Base-by-base conservation (phyloP, 2,329 filamentous ascomycete genomes). In the Capronia epimyces region DNA sequence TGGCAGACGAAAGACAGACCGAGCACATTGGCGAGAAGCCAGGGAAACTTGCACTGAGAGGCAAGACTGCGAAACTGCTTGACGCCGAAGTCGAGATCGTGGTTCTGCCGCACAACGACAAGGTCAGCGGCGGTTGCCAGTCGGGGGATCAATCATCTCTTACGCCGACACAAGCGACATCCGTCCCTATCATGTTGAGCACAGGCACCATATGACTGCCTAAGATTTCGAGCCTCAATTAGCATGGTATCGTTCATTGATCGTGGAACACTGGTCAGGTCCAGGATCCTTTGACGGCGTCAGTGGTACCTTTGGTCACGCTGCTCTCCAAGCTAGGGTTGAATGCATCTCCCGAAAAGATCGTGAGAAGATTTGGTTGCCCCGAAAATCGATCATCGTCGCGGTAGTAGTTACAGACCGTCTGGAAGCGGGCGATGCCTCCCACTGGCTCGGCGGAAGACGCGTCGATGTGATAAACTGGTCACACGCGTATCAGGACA, bases 311-410 rank as follows among this genome's bases (percentile, higher is more conserved):
- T 71, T 95, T 95, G 2, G 89, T 95, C 27, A 95, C 83, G 15
- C 85, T 87, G 62, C 86, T 91, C 69, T 95, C 89, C 52, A 95
- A 71, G 62, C 87, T 91, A 0, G 90, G 89, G 65, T 95, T 95
- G 70, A 93, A 96, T 8, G 85, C 89, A 75, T 95, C 90, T 31
- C 89, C 89, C 2, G 89, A 95, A 69, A 95, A 96, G 60, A 95
- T 77, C 1, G 87, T 90, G 44, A 94, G 65, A 3, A 89, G 70
- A 32, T 78, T 73, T 1, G 87, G 73, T 64, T 87, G 83, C 15
- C 71, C 80, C 43, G 74, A 66, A 65, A 80, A 93, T 43, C 73
- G 73, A 36, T 77, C 67, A 44, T 79, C 75, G 1, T 78, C 68
- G 44, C 82, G 81, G 65, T 95, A 95, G 66, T 90, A 77, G 52